Evolutionary conservation across 345 rosid species (phyloP).

Genomic region (Gossypium ekmanianum): DNA sequence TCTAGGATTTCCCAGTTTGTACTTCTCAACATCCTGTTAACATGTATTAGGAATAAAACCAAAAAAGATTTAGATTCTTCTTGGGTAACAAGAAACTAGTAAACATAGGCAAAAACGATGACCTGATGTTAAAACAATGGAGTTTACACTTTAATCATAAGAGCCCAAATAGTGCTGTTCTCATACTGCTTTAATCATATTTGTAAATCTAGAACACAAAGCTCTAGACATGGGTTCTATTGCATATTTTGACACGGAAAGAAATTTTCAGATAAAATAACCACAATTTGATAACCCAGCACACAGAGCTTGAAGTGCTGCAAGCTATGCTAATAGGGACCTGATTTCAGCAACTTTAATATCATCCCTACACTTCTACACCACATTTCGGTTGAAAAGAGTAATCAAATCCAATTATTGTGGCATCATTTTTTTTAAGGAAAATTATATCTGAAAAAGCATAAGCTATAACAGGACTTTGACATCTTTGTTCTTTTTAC

Average conservation of each 20-base stretch:
- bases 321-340: neutral
- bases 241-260: neutral
- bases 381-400: neutral
- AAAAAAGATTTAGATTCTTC: neutral
- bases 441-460: neutral
- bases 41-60: constrained; percentile 13
- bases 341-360: neutral
- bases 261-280: neutral
- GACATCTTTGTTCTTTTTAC: neutral
- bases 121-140: neutral
- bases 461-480: neutral
- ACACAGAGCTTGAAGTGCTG: neutral
- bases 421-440: neutral
- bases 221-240: neutral
- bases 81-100: neutral
- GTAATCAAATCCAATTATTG: neutral
- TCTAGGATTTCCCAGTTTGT: constrained; percentile 74
- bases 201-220: neutral
- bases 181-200: neutral
- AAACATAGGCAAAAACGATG: neutral
- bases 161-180: neutral
- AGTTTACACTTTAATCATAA: neutral
- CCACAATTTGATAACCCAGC: neutral
- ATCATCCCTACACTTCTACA: neutral
- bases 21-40: constrained; percentile 67